These are phyloP conservation scores for Botryococcus braunii DNA, from an alignment of 163 green algal genomes.

Conservation along the genomic window DNA sequence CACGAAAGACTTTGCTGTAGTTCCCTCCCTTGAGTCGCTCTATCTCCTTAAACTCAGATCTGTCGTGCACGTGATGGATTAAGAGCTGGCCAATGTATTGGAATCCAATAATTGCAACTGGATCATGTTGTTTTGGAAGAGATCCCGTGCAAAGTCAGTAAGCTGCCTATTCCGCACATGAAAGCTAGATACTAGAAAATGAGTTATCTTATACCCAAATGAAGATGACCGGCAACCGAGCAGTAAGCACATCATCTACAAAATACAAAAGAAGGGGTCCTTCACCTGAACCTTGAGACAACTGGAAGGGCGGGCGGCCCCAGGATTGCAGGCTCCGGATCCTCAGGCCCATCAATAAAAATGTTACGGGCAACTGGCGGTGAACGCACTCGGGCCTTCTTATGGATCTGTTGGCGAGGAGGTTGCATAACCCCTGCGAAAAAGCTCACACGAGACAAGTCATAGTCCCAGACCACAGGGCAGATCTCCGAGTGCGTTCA, in stretches of 20 bases:
- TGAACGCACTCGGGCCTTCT: conserved; percentile 19
- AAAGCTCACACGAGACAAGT: too few relatives aligned
- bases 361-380: conserved; percentile 42
- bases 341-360: conserved; percentile 24
- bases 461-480: too few relatives aligned
- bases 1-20: conserved; percentile 68
- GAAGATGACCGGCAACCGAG: too few relatives aligned
- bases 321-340: conserved; percentile 7
- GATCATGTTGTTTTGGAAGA: background rate
- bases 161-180: background rate
- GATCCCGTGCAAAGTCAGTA: background rate
- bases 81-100: too few relatives aligned
- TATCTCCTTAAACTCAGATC: conserved; percentile 63
- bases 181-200: background rate
- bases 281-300: conserved; percentile 27
- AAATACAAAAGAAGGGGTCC: background rate
- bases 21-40: conserved; percentile 63
- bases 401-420: background rate
- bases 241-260: too few relatives aligned
- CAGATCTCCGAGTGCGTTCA: too few relatives aligned
- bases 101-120: background rate
- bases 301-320: conserved; percentile 5
- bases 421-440: conserved; percentile 1
- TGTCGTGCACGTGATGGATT: conserved; percentile 11
- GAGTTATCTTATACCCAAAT: too few relatives aligned